Percentiles rank a stretch among this genome's conserved stretches.
Evolutionary conservation across 2,329 filamentous ascomycete genomes (phyloP).

Genomic region (Graphilbum ipis-grandicollis): DNA sequence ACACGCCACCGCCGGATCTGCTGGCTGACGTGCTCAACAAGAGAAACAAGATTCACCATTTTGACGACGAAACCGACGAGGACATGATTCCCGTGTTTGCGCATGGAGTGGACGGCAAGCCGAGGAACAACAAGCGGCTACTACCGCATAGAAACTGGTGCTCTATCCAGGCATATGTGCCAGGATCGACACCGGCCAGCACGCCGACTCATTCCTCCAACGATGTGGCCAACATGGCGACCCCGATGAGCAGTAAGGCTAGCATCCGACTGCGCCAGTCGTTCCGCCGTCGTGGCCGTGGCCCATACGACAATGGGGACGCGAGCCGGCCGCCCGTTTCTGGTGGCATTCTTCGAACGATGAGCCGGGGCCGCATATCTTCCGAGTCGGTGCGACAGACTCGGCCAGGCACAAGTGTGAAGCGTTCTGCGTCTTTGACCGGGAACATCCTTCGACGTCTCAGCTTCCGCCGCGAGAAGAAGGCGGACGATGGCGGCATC

Average conservation of each 20-base stretch:
- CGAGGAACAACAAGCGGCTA: conserved; percentile 78
- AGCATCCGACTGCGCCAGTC: conserved; percentile 23
- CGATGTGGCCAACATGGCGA: conserved; percentile 17
- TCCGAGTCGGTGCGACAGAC: conserved; percentile 16
- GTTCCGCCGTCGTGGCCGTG: conserved; percentile 3
- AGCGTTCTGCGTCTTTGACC: conserved; percentile 33
- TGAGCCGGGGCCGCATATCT: conserved; percentile 17
- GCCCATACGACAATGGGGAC: conserved; percentile 18
- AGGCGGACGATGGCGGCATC: conserved; percentile 32
- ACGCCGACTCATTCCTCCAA: conserved; percentile 40
- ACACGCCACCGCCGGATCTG: conserved; percentile 72
- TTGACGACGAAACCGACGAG: conserved; percentile 69
- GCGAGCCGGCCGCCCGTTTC: conserved; percentile 30
- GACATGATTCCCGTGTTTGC: conserved; percentile 90
- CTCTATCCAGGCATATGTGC: conserved; percentile 70
- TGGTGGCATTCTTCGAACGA: conserved; percentile 26
- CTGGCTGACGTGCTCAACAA: conserved; percentile 87
- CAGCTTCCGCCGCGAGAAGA: conserved; percentile 22
- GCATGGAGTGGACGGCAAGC: conserved; percentile 75
- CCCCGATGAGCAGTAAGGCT: conserved; percentile 16
- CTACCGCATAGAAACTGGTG: conserved; percentile 92
- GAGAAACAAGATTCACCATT: conserved; percentile 66
- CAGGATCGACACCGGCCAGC: conserved; percentile 55
- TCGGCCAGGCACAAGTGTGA: conserved; percentile 11
- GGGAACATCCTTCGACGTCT: conserved; percentile 25